Evolutionary conservation across 2,329 filamentous ascomycete species (phyloP).

Genomic region (Microcera coccophila): DNA sequence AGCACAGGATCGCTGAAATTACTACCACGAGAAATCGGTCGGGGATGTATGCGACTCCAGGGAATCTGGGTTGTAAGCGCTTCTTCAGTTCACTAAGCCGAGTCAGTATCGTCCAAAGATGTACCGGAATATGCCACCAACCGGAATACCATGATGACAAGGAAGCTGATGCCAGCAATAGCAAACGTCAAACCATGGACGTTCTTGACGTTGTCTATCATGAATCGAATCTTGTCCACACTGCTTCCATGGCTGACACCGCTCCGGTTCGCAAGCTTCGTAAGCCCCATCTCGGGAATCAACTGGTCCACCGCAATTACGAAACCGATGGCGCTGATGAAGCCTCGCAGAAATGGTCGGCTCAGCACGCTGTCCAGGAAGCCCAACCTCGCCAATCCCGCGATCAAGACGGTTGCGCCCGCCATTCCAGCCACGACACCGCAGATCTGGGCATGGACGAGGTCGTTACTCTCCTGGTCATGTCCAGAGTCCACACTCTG

Average conservation of each 20-base stretch:
- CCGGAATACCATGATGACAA: constrained; percentile 86
- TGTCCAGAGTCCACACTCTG: constrained; percentile 67
- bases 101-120: constrained; percentile 5
- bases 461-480: constrained; percentile 59
- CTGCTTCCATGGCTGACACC: constrained; percentile 80
- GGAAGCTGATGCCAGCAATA: constrained; percentile 75
- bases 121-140: constrained; percentile 37
- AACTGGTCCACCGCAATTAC: constrained; percentile 95
- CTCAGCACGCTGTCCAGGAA: constrained; percentile 95
- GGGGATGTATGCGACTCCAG: constrained; percentile 79
- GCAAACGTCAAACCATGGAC: constrained; percentile 71
- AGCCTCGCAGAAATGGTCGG: constrained; percentile 85
- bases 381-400: constrained; percentile 78
- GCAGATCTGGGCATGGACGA: constrained; percentile 74
- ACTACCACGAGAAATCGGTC: constrained; percentile 90
- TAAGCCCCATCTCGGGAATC: constrained; percentile 82
- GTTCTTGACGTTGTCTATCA: constrained; percentile 61
- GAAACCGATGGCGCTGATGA: constrained; percentile 95
- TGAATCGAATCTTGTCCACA: constrained; percentile 78
- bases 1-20: constrained; percentile 74
- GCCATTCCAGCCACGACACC: constrained; percentile 86
- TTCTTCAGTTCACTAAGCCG: constrained; percentile 69
- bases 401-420: constrained; percentile 81
- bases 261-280: constrained; percentile 56
- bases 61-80: constrained; percentile 72